These are phyloP conservation scores for Picochlorum sp. DNA, from an alignment of 139 green algal genomes.

Conservation along the genomic window DNA sequence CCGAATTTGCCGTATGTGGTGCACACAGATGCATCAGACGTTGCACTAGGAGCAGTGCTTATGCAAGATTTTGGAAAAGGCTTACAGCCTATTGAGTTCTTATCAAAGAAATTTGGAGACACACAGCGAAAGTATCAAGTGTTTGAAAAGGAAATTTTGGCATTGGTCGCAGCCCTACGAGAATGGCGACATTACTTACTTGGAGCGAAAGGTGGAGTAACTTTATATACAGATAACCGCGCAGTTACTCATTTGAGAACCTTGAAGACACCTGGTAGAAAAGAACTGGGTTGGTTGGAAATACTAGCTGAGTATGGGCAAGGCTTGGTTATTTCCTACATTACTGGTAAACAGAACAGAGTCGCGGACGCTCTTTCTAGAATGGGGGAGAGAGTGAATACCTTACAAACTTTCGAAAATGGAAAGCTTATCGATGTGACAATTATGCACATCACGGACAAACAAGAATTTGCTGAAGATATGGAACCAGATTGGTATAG, in stretches of 20 bases:
- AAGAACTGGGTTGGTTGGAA: slow-evolving; percentile 19
- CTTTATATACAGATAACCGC: slow-evolving; percentile 34
- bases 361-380: slow-evolving; percentile 30
- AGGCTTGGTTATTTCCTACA: slow-evolving; percentile 27
- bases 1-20: not conserved
- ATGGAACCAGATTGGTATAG: not conserved
- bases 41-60: not conserved
- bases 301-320: slow-evolving; percentile 14
- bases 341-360: slow-evolving; percentile 28
- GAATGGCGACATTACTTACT: slow-evolving; percentile 37
- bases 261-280: not conserved
- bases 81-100: slow-evolving; percentile 29
- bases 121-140: slow-evolving; percentile 38
- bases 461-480: not conserved
- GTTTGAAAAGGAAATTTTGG: slow-evolving; percentile 40
- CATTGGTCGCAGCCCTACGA: slow-evolving; percentile 18
- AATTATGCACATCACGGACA: not conserved
- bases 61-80: slow-evolving; percentile 5
- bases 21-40: not conserved
- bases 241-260: slow-evolving; percentile 19
- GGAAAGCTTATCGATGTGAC: too few species aligned
- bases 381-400: not conserved
- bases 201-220: not conserved
- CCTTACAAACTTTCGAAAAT: not conserved
- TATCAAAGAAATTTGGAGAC: slow-evolving; percentile 16